Conservation (phyloP, 2,329 filamentous ascomycete species). For the Colletotrichum phormii region DNA sequence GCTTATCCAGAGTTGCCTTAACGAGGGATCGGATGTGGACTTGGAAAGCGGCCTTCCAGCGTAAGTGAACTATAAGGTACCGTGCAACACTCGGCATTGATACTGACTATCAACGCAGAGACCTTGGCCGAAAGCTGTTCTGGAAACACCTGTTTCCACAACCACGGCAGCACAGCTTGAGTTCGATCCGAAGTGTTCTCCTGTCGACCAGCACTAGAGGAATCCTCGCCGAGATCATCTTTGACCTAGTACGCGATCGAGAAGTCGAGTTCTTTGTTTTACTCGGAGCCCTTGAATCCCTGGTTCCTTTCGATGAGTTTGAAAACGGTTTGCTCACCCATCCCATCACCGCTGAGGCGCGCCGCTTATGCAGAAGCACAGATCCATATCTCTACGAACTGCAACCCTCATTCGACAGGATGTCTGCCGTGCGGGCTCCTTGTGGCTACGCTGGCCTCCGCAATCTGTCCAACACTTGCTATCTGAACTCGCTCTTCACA, state of each 20-base stretch:
- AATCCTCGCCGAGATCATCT: constrained; percentile 71
- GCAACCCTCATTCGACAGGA: constrained; percentile 71
- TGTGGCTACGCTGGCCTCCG: constrained; percentile 90
- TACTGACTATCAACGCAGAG: constrained; percentile 35
- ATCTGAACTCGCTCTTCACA: constrained; percentile 93
- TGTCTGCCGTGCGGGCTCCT: constrained; percentile 75
- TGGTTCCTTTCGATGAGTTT: constrained; percentile 57
- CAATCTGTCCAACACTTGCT: constrained; percentile 96
- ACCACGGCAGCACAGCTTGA: constrained; percentile 45
- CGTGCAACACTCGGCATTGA: background rate
- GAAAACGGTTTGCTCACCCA: constrained; percentile 20
- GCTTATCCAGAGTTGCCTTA: constrained; percentile 46
- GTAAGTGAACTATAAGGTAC: constrained; percentile 37
- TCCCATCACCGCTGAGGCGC: background rate
- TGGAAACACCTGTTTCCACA: constrained; percentile 75
- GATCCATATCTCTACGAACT: constrained; percentile 72
- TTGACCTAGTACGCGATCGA: constrained; percentile 65
- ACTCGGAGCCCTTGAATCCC: constrained; percentile 60
- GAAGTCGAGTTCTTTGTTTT: constrained; percentile 60
- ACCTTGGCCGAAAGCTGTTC: constrained; percentile 61
- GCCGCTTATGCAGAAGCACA: constrained; percentile 27
- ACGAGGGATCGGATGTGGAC: constrained; percentile 10
- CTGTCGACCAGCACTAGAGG: constrained; percentile 67
- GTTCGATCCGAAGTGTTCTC: constrained; percentile 43
- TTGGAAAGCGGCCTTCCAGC: constrained; percentile 39